Conservation (phyloP, 495 filamentous ascomycete genomes). For the Entonaema liquescens region DNA sequence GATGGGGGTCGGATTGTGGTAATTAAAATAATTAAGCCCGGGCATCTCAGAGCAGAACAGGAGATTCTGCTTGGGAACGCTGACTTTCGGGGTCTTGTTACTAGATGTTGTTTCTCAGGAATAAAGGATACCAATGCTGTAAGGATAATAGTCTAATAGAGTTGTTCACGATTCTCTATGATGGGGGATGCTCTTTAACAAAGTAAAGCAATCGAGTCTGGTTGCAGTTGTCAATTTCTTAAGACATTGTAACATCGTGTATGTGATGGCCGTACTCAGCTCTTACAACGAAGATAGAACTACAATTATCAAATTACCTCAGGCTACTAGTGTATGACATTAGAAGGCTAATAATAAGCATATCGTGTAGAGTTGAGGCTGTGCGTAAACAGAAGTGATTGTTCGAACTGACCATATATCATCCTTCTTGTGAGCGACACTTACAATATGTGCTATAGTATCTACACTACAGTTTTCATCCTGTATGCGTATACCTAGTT, state of each 20-base stretch:
- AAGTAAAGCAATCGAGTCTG: background rate
- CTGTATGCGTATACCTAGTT: no score
- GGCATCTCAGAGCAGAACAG: background rate
- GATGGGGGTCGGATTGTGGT: background rate
- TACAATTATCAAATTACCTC: no score
- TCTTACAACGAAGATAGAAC: background rate
- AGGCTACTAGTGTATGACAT: no score
- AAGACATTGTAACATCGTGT: background rate
- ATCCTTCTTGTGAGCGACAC: no score
- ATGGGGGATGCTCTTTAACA: background rate
- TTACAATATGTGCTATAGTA: no score
- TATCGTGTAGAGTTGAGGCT: no score
- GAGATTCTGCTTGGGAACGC: background rate
- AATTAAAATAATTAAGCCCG: background rate
- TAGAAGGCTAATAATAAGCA: no score
- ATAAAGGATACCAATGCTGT: constrained; percentile 1
- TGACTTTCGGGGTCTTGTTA: background rate
- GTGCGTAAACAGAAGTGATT: no score
- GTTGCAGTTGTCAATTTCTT: background rate
- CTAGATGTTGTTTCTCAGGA: constrained; percentile 1
- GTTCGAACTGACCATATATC: no score
- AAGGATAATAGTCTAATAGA: background rate
- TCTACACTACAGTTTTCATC: no score
- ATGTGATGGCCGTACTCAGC: background rate
- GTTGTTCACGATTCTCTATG: background rate